Evolutionary conservation across 2,329 filamentous ascomycete species (phyloP).

Genomic region (Mariannaea elegans): DNA sequence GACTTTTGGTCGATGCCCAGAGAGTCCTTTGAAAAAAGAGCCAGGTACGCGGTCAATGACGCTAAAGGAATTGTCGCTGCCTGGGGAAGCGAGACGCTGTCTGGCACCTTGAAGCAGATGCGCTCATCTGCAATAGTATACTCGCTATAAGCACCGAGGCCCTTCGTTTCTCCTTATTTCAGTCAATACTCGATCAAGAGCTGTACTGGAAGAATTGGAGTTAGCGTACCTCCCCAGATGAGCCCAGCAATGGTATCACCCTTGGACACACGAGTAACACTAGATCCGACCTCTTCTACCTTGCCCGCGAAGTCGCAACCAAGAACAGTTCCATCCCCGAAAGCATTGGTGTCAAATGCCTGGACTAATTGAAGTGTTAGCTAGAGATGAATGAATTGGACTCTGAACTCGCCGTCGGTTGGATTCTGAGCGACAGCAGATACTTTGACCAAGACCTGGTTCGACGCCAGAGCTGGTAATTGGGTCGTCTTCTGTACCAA

Average conservation of each 20-base stretch:
- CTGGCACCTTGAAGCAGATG: slow-evolving; percentile 51
- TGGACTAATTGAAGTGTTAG: slow-evolving; percentile 36
- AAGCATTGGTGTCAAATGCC: slow-evolving; percentile 47
- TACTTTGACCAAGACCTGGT: slow-evolving; percentile 39
- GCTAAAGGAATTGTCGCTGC: slow-evolving; percentile 52
- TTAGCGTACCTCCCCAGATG: slow-evolving; percentile 42
- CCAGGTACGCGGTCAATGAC: slow-evolving; percentile 49
- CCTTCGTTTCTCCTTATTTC: slow-evolving; percentile 34
- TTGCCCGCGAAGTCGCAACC: slow-evolving; percentile 50
- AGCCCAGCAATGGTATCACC: slow-evolving; percentile 38
- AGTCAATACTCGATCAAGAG: slow-evolving; percentile 1
- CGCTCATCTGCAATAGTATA: slow-evolving; percentile 51
- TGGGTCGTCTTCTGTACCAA: slow-evolving; percentile 27
- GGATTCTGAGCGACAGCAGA: slow-evolving; percentile 39
- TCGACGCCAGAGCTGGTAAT: slow-evolving; percentile 16
- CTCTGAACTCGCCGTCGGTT: slow-evolving; percentile 30
- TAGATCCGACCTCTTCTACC: slow-evolving; percentile 44
- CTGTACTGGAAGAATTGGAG: neutral
- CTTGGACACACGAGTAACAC: slow-evolving; percentile 27
- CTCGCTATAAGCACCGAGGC: slow-evolving; percentile 50
- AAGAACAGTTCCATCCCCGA: slow-evolving; percentile 48
- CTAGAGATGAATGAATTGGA: neutral
- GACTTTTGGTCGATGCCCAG: slow-evolving; percentile 43
- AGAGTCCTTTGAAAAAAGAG: slow-evolving; percentile 49
- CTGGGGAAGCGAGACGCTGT: slow-evolving; percentile 38